These are phyloP conservation scores for Cordyceps pruinosa DNA, from an alignment of 2,329 filamentous ascomycete genomes.

Conservation along the genomic window DNA sequence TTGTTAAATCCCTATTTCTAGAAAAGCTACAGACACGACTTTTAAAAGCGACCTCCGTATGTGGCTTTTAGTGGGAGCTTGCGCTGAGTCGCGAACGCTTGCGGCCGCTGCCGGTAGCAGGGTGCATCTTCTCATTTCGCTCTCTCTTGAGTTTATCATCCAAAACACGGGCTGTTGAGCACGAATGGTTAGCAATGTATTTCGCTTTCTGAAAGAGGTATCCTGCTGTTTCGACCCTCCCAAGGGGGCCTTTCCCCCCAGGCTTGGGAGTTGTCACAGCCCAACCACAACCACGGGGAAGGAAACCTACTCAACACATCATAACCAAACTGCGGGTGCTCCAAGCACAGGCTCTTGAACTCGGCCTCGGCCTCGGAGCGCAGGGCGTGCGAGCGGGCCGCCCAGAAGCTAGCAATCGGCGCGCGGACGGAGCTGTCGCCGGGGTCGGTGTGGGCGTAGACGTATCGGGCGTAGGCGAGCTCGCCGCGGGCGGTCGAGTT, in stretches of 20 bases:
- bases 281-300: background rate
- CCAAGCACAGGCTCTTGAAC: constrained; percentile 77
- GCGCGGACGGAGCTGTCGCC: constrained; percentile 69
- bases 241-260: too few relatives aligned
- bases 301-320: constrained; percentile 69
- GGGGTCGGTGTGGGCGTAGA: constrained; percentile 67
- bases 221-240: too few relatives aligned
- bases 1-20: too few relatives aligned
- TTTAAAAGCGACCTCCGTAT: background rate
- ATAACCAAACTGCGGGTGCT: constrained; percentile 87
- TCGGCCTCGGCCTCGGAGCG: constrained; percentile 80
- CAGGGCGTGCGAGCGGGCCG: constrained; percentile 69
- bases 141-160: constrained; percentile 62
- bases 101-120: constrained; percentile 41
- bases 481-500: constrained; percentile 83
- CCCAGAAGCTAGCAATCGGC: constrained; percentile 88
- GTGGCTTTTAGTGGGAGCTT: constrained; percentile 15
- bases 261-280: background rate
- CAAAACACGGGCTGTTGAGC: constrained; percentile 48
- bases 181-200: constrained; percentile 17
- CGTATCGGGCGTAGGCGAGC: constrained; percentile 85
- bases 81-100: constrained; percentile 52
- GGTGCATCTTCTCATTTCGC: constrained; percentile 52
- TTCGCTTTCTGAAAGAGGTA: background rate
- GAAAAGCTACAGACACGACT: too few relatives aligned